Conservation (phyloP, 176 grass and related monocot genomes). For the Aegilops sharonensis region DNA sequence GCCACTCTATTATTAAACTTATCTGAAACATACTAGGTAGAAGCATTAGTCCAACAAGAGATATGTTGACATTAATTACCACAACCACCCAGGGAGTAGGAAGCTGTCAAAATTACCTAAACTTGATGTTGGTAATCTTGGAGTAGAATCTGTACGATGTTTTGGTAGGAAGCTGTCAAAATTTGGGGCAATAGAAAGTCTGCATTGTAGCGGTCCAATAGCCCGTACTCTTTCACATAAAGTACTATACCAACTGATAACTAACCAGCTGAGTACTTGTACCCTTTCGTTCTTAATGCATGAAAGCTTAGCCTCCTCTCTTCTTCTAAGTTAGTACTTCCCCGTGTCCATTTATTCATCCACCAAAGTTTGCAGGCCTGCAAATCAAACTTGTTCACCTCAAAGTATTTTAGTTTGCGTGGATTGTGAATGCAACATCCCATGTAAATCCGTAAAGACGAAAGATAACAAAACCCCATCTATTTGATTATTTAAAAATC, state of each 20-base stretch:
- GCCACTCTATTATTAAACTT: too few species aligned
- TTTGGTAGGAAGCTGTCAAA: constrained; percentile 30
- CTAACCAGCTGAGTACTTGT: not conserved
- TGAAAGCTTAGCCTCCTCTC: not conserved
- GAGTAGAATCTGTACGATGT: not conserved
- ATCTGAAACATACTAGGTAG: too few species aligned
- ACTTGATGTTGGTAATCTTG: not conserved
- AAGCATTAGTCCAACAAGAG: too few species aligned
- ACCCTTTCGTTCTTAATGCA: not conserved
- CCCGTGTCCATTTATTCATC: too few species aligned
- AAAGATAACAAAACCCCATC: not conserved
- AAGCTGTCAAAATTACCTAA: not conserved
- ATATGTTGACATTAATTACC: too few species aligned
- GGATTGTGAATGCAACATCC: not conserved
- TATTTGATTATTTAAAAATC: not conserved
- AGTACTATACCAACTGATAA: not conserved
- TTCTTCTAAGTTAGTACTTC: too few species aligned
- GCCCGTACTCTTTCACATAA: not conserved
- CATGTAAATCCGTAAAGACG: not conserved
- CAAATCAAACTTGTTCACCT: too few species aligned
- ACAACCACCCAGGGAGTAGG: too few species aligned
- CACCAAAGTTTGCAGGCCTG: too few species aligned
- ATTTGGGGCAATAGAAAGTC: not conserved
- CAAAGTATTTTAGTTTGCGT: too few species aligned
- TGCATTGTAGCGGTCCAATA: not conserved